phyloP scores from a whole-genome alignment of 2,329 filamentous ascomycete genomes.

The Colletotrichum coccodes region DNA sequence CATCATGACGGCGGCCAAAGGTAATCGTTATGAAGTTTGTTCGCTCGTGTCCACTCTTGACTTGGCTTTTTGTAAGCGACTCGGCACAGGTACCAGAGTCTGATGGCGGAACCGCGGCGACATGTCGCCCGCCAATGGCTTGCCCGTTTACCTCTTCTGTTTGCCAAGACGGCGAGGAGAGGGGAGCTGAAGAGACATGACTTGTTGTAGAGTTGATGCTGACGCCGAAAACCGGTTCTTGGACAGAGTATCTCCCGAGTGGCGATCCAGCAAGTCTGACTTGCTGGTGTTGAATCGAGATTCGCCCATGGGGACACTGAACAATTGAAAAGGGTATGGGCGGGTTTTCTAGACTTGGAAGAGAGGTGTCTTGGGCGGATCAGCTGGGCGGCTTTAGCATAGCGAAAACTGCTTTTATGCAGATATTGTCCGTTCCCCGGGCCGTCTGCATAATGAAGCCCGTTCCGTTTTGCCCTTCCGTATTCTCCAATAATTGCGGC shows the following conservation, averaged over 20 bases:
- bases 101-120: neutral
- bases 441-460: neutral
- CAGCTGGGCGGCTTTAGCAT: neutral
- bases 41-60: neutral
- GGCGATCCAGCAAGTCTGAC: neutral
- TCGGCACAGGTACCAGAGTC: neutral
- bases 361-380: neutral
- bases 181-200: neutral
- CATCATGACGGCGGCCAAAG: conserved; percentile 23
- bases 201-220: neutral
- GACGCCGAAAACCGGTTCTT: neutral
- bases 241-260: neutral
- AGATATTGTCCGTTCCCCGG: neutral
- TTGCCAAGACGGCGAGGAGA: neutral
- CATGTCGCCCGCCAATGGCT: too few species aligned
- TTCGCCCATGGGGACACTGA: neutral
- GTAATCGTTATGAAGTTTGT: neutral
- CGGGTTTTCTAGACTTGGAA: neutral
- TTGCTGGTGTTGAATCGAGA: neutral
- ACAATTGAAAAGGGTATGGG: conserved; percentile 1
- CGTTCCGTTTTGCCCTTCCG: neutral
- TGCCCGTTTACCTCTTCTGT: neutral
- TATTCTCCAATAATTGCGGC: neutral
- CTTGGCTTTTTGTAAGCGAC: neutral
- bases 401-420: neutral